Base-by-base conservation (phyloP, 2,329 filamentous ascomycete species). In the Aspergillus puulaauensis region DNA sequence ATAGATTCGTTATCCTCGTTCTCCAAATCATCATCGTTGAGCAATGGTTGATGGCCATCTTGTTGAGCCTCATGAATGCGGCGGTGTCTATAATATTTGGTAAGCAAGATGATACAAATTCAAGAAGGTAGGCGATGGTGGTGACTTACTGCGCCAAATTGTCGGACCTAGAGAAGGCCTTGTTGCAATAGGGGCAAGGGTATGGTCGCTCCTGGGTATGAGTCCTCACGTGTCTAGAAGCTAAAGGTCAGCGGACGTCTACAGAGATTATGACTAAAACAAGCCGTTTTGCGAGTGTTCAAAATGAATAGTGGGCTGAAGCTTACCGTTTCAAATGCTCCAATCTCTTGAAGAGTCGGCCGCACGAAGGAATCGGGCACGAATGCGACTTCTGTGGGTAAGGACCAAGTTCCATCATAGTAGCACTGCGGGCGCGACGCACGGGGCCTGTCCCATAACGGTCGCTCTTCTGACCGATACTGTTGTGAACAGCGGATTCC, bases 181-280 rank as follows among this genome's bases (percentile, higher is more conserved):
- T 98, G 84, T 90, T 96, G 86, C 95, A 99, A 77, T 96, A 89
- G 68, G 90, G 90, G 85, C 95, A 99, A 73, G 96, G 89, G 79
- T 99, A 99, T 68, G 95, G 95, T 80, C 93, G 91, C 83, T 99
- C 95, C 83, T 99, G 95, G 56, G 95, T 99, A 83, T 99, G 95
- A 71, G 95, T 99, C 80, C 95, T 90, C 77, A 99, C 95, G 81
- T 99, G 95, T 84, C 93, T 96, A 84, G 68, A 73, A 76, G 77
- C 73, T 69, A 71, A 72, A 64, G 66, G 69, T 81, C 71, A 80
- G 79, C 78, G 73, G 76, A 82, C 79, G 80, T 77, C 75, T 79
- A 79, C 66, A 66, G 75, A 81, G 70, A 66, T 66, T 72, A 75
- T 67, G 66, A 65, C 71, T 31, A 8, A 64, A 77, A 74, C 31